These are phyloP conservation scores for Mycena rebaudengoi DNA, from an alignment of 768 basidiomycete genomes.

Conservation along the genomic window DNA sequence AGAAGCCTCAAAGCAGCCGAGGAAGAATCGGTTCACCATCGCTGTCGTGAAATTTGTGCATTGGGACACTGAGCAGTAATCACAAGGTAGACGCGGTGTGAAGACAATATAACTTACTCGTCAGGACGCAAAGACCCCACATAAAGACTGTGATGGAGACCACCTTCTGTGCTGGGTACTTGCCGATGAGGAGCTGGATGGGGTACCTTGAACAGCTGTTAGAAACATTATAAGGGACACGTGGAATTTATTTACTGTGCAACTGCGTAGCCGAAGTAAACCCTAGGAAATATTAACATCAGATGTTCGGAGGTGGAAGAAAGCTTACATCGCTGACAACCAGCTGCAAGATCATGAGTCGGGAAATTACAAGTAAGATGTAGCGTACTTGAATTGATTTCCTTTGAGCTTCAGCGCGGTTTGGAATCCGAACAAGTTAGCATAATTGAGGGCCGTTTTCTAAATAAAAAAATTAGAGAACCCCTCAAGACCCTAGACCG, in stretches of 20 bases:
- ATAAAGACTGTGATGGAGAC: constrained; percentile 24
- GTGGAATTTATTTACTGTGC: no score
- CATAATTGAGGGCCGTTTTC: constrained; percentile 29
- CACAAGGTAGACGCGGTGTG: background rate
- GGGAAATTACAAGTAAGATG: background rate
- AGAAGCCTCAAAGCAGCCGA: constrained; percentile 28
- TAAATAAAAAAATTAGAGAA: background rate
- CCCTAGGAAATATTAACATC: background rate
- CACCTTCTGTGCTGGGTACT: constrained; percentile 26
- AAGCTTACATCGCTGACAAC: constrained; percentile 16
- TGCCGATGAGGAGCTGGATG: constrained; percentile 25
- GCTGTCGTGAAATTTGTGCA: constrained; percentile 30
- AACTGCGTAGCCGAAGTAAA: constrained; percentile 26
- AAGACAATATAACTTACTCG: background rate
- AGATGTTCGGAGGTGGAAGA: no score
- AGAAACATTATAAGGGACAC: no score
- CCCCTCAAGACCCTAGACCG: background rate
- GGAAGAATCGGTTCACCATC: constrained; percentile 27
- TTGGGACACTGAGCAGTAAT: constrained; percentile 20
- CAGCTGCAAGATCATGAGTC: constrained; percentile 4
- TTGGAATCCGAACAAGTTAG: constrained; percentile 28
- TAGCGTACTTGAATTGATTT: constrained; percentile 25
- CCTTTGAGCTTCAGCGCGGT: constrained; percentile 21
- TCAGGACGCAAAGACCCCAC: constrained; percentile 30
- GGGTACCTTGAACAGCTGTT: no score